Base-by-base conservation (phyloP, 2,329 filamentous ascomycete species). In the Hypocrella siamensis region DNA sequence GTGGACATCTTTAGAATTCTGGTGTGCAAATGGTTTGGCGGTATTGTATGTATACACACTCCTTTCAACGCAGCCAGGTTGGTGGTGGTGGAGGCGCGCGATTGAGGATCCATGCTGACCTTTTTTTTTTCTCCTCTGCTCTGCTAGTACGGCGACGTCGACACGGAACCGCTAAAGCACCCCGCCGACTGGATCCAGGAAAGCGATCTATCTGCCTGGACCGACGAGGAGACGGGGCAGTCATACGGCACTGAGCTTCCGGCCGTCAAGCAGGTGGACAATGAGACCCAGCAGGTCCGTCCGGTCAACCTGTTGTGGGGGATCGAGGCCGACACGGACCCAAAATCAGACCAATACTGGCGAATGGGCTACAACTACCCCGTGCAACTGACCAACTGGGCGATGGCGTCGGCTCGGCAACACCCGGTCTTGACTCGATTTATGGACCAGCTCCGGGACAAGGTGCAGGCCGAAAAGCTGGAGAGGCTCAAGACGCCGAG, bases 331-430 rank as follows among this genome's bases (percentile, higher is more conserved):
- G 43, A 46, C 17, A 41, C 40, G 12, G 40, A 43, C 24, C 42
- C 43, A 3, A 26, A 34, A 19, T 33, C 40, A 17, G 33, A 43
- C 27, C 28, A 36, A 5, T 40, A 42, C 31, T 46, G 43, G 43
- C 41, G 43, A 11, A 46, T 46, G 43, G 43, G 43, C 26, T 46
- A 46, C 26, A 34, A 40, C 11, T 44, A 42, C 32, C 42, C 43
- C 6, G 33, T 46, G 3, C 43, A 46, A 14, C 26, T 46, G 22
- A 46, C 43, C 5, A 43, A 46, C 26, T 46, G 43, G 43, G 43
- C 43, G 5, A 31, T 46, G 35, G 43, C 43, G 3, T 42, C 42
- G 11, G 37, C 40, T 9, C 42, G 38, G 5, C 31, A 36, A 6
- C 43, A 46, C n/a, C 42, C 41, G 5, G 31, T 38, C 10, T 32